Evolutionary conservation across 139 green algal species (phyloP).

Genomic region (Astrephomene gubernaculifera): DNA sequence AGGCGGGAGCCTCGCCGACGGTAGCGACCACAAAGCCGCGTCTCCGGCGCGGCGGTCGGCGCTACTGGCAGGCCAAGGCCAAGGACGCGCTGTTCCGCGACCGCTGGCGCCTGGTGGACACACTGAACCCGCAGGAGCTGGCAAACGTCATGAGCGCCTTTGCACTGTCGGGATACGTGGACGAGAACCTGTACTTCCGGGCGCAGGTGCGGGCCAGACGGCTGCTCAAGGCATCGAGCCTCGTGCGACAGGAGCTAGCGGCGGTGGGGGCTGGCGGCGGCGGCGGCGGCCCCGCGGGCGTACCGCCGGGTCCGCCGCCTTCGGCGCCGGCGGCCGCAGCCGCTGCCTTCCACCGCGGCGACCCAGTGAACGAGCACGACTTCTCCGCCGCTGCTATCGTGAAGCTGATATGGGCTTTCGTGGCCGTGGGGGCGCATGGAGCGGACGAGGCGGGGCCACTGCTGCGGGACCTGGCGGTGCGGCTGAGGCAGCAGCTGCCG

Average conservation of each 20-base stretch:
- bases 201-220: conserved; percentile 18
- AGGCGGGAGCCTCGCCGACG: neutral
- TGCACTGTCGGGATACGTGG: conserved; percentile 39
- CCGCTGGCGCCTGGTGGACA: conserved; percentile 12
- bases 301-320: neutral
- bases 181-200: conserved; percentile 35
- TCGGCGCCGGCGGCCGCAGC: neutral
- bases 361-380: conserved; percentile 12
- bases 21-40: too few relatives aligned
- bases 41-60: conserved; percentile 10
- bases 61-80: conserved; percentile 11
- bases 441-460: neutral
- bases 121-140: conserved; percentile 38
- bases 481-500: neutral
- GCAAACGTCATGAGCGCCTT: conserved; percentile 44
- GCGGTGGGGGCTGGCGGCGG: neutral
- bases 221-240: neutral
- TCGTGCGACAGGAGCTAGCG: neutral
- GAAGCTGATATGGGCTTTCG: conserved; percentile 30
- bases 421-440: conserved; percentile 2
- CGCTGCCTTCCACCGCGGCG: conserved; percentile 8
- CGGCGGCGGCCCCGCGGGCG: too few relatives aligned
- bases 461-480: neutral
- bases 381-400: neutral
- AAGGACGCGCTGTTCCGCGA: neutral